Conservation (phyloP, 495 filamentous ascomycete species). For the Sordaria brevicollis region DNA sequence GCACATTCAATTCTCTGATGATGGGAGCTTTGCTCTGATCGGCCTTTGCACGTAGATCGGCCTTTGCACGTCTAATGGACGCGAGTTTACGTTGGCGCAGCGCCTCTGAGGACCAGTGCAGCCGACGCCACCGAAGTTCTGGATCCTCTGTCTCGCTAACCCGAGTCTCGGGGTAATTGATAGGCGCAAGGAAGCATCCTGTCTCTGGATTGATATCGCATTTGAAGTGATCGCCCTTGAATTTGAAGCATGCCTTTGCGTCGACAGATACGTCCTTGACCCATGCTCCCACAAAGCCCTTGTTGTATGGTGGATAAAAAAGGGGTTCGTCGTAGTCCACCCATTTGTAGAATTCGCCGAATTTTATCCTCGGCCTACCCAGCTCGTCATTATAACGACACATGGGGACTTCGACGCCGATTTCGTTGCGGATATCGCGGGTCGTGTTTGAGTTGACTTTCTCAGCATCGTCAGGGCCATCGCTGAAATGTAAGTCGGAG, state of each 20-base stretch:
- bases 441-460: neutral
- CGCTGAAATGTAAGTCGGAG: slow-evolving; percentile 3
- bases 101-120: slow-evolving; percentile 8
- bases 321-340: slow-evolving; percentile 5
- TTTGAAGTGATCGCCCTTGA: slow-evolving; percentile 8
- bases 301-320: slow-evolving; percentile 1
- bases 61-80: neutral
- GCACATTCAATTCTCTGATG: slow-evolving; percentile 2
- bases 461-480: neutral
- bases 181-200: slow-evolving; percentile 17
- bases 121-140: slow-evolving; percentile 8
- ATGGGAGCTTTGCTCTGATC: neutral
- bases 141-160: neutral
- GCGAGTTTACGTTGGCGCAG: neutral
- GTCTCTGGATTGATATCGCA: slow-evolving; percentile 24
- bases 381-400: neutral
- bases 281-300: slow-evolving; percentile 7
- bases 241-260: slow-evolving; percentile 5
- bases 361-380: slow-evolving; percentile 1
- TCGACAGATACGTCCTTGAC: neutral
- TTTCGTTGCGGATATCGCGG: slow-evolving; percentile 10
- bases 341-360: neutral
- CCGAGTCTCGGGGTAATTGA: slow-evolving; percentile 14
- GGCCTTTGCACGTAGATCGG: neutral
- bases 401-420: slow-evolving; percentile 6